Percentiles rank a stretch among this genome's conserved stretches.
These are phyloP conservation scores for Endoconidiophora polonica DNA, from an alignment of 2,329 filamentous ascomycete species.

Conservation along the genomic window DNA sequence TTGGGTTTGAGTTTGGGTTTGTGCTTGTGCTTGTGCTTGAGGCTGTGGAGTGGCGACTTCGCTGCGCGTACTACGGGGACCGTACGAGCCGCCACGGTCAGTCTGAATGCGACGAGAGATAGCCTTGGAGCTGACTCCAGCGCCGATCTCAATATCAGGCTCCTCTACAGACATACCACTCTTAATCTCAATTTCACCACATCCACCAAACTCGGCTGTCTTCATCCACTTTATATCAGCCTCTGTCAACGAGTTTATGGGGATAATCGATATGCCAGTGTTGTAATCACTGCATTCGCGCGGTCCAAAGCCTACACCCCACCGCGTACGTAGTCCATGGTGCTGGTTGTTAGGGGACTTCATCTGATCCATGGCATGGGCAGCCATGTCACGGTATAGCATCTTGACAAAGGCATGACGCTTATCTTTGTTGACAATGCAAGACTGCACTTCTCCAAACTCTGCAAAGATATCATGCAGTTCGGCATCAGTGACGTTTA, in stretches of 20 bases:
- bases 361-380: conserved; percentile 73
- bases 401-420: conserved; percentile 98
- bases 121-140: conserved; percentile 88
- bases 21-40: neutral
- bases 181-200: conserved; percentile 66
- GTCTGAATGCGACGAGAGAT: conserved; percentile 55
- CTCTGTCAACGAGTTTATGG: conserved; percentile 81
- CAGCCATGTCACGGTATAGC: conserved; percentile 73
- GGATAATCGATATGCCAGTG: conserved; percentile 82
- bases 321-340: conserved; percentile 68
- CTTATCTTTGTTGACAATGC: conserved; percentile 96
- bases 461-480: conserved; percentile 64
- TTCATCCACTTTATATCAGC: conserved; percentile 96
- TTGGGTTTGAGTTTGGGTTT: neutral
- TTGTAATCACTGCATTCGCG: conserved; percentile 94
- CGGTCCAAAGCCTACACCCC: conserved; percentile 94
- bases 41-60: conserved; percentile 15
- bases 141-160: conserved; percentile 95
- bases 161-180: conserved; percentile 83
- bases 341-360: conserved; percentile 48
- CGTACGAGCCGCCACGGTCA: conserved; percentile 47
- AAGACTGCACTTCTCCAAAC: conserved; percentile 83
- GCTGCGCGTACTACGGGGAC: conserved; percentile 43
- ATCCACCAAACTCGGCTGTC: conserved; percentile 83
- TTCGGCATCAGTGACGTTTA: conserved; percentile 71